Evolutionary conservation across 306 rosid species (phyloP).

Genomic region (Luffa aegyptiaca): DNA sequence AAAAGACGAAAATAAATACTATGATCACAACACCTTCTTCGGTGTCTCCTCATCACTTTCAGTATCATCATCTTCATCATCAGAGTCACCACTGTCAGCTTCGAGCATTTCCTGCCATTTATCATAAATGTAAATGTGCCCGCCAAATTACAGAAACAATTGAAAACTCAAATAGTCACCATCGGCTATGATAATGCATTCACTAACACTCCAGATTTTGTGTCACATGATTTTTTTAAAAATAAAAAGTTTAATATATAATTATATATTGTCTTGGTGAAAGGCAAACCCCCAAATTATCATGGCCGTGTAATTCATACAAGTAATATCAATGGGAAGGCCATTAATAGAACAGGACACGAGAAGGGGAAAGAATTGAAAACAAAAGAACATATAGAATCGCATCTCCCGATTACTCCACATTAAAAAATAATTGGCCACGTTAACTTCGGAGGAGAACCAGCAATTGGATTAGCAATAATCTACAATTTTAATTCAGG

Average conservation of each 20-base stretch:
- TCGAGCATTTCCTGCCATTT: conserved; percentile 31
- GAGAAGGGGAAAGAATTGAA: neutral
- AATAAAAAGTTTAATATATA: too few relatives aligned
- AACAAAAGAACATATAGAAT: neutral
- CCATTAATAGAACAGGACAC: neutral
- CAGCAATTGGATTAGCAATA: neutral
- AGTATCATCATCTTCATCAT: conserved; percentile 16
- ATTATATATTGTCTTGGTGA: neutral
- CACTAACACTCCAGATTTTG: neutral
- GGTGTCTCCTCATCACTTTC: conserved; percentile 38
- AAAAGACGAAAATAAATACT: neutral
- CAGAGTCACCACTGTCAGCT: conserved; percentile 18
- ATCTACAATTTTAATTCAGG: neutral
- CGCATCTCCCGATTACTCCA: neutral
- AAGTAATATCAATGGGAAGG: neutral
- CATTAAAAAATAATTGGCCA: neutral
- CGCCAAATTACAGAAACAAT: neutral
- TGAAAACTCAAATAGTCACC: neutral
- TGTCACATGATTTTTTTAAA: too few relatives aligned
- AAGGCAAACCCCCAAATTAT: neutral
- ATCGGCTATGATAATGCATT: neutral
- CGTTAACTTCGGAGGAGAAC: neutral
- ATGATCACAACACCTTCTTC: conserved; percentile 38
- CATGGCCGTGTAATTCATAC: neutral
- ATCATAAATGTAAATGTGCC: neutral